These are phyloP conservation scores for Alternaria dauci DNA, from an alignment of 2,329 filamentous ascomycete species.

Conservation along the genomic window DNA sequence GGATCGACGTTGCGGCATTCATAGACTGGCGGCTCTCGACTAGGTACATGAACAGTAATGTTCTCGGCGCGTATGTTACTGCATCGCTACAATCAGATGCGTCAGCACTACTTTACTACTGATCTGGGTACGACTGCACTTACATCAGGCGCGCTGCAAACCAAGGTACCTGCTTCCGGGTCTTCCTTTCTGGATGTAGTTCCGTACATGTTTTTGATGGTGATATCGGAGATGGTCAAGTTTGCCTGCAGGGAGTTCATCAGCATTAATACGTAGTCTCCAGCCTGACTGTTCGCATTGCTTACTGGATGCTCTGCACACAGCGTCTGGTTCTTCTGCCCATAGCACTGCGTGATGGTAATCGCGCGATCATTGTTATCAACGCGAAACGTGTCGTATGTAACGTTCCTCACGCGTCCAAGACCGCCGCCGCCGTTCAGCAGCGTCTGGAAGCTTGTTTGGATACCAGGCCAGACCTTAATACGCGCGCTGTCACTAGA, in stretches of 20 bases:
- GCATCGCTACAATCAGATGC: not conserved
- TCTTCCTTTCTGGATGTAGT: not conserved
- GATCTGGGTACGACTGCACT: not conserved
- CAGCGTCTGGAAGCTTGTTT: not conserved
- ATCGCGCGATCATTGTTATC: not conserved
- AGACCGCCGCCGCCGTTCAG: not conserved
- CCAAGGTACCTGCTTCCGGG: not conserved
- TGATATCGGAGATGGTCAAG: not conserved
- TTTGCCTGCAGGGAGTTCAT: not conserved
- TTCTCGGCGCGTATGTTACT: not conserved
- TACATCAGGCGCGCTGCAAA: not conserved
- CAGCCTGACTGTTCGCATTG: not conserved
- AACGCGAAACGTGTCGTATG: not conserved
- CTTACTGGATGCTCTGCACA: not conserved
- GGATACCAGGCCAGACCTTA: constrained; percentile 7
- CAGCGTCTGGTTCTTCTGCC: not conserved
- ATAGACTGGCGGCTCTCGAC: not conserved
- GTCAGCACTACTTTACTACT: not conserved
- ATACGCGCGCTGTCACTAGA: constrained; percentile 19
- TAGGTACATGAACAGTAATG: not conserved
- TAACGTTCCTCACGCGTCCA: not conserved
- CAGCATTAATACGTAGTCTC: not conserved
- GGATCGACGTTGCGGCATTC: not conserved
- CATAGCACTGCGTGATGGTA: not conserved
- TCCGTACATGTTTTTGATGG: not conserved